Evolutionary conservation across 140 eudicot genomes (phyloP).

Genomic region (Cichorium intybus): DNA sequence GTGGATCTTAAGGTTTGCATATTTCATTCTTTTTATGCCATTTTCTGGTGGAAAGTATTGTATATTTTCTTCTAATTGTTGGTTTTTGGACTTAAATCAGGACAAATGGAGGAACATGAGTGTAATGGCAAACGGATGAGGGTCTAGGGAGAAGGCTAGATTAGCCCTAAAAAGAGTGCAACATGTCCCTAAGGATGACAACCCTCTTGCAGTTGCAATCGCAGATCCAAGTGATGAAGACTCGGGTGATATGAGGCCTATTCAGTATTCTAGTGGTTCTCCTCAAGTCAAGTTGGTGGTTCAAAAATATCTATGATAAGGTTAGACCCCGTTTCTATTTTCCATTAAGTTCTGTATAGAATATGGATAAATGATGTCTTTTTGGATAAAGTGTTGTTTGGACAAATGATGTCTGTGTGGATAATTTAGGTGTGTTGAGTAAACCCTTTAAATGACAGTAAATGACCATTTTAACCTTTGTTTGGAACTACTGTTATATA

Average conservation of each 20-base stretch:
- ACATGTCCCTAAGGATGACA: conserved; percentile 60
- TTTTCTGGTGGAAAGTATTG: background rate
- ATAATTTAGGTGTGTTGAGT: too few species aligned
- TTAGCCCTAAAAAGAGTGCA: conserved; percentile 70
- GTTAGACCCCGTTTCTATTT: conserved; percentile 29
- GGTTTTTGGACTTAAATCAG: conserved; percentile 32
- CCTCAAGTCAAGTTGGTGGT: conserved; percentile 66
- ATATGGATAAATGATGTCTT: too few species aligned
- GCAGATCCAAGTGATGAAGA: conserved; percentile 73
- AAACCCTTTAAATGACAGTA: too few species aligned
- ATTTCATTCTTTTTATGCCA: conserved; percentile 5
- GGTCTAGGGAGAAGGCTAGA: conserved; percentile 85
- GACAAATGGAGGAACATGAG: conserved; percentile 99
- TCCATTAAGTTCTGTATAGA: background rate
- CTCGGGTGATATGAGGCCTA: conserved; percentile 48
- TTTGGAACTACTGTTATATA: too few species aligned
- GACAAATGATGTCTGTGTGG: background rate
- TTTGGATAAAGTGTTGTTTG: too few species aligned
- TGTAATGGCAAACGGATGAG: conserved; percentile 97
- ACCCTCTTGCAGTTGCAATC: conserved; percentile 37
- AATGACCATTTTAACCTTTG: too few species aligned
- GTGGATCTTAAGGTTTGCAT: conserved; percentile 84
- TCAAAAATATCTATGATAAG: conserved; percentile 87
- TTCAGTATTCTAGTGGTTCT: conserved; percentile 66
- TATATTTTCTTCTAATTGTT: background rate